Percentiles rank a stretch among this genome's conserved stretches.
Conservation (phyloP, 2,329 filamentous ascomycete species). For the Penicillium sp. region DNA sequence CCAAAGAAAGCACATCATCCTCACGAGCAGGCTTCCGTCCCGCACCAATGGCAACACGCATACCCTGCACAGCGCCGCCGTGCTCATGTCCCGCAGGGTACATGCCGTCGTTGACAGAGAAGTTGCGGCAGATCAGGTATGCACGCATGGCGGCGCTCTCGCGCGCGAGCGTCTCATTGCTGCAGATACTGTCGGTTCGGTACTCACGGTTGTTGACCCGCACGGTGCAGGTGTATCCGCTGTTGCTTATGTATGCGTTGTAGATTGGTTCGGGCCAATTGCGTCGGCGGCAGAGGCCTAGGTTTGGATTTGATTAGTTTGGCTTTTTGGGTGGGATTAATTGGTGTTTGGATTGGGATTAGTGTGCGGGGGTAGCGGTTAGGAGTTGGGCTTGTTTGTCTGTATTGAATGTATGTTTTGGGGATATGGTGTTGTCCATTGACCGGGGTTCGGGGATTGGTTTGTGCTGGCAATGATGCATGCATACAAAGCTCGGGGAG, state of each 20-base stretch:
- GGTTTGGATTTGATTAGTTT: conserved; percentile 12
- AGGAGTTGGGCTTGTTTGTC: neutral
- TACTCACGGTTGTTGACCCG: conserved; percentile 96
- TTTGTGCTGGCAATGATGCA: conserved; percentile 5
- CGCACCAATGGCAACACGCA: conserved; percentile 64
- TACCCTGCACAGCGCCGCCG: conserved; percentile 58
- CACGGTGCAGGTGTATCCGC: conserved; percentile 84
- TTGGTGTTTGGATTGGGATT: conserved; percentile 1
- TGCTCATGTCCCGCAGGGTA: conserved; percentile 57
- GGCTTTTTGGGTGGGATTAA: conserved; percentile 4
- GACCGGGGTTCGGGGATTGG: neutral
- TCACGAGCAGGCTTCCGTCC: conserved; percentile 53
- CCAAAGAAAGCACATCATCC: conserved; percentile 48
- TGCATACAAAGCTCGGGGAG: conserved; percentile 14
- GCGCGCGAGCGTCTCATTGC: conserved; percentile 77
- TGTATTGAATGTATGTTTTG: neutral
- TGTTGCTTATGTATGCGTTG: conserved; percentile 71
- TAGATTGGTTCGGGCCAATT: conserved; percentile 91
- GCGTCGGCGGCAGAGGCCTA: conserved; percentile 91
- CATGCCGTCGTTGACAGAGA: conserved; percentile 96
- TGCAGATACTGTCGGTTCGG: conserved; percentile 82
- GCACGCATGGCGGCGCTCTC: conserved; percentile 94
- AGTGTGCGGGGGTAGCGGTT: neutral
- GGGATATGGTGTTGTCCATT: neutral
- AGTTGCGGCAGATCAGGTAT: conserved; percentile 97